Evolutionary conservation across 345 rosid genomes (phyloP), one percentile per base, ranked within the genome.

Genomic region (Clarkia xantiana): DNA sequence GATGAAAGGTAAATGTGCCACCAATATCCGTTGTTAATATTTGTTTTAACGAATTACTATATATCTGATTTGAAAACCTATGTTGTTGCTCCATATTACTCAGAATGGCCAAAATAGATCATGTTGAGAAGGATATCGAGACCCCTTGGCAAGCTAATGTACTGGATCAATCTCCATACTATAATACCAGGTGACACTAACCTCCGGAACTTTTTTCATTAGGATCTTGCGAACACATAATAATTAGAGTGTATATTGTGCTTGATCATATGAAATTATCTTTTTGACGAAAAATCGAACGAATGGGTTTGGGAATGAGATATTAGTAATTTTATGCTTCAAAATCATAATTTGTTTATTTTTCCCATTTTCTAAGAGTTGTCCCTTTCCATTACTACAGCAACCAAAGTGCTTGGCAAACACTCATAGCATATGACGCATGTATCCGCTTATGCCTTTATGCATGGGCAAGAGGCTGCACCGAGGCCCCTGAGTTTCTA

Each of bases 401-500:
- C 59, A 84, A 79, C 57, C 96, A 83, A 60, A 67, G 71, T 67
- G 94, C 94, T 17, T 86, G 96, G 98, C 95, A 91, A 75, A 79
- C 86, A 63, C 72, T 90, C 44, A 61, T 90, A 57, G 77, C 98
- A 39, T 83, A 91, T 70, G 98, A 91, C 71, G 98, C 98, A 61
- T 91, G 94, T 54, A 77, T 86, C 52, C 86, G 98, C 23, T 63
- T 86, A 42, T 86, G 94, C 61, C 73, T 86, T 46, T 65, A 68
- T 62, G 76, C 81, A 25, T 91, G 96, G 98, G 88, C 93, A 51
- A 76, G 66, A 64, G 94, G 83, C 41, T 84, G 88, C 66, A 63
- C 82, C 11, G 94, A 86, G 70, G 98, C 98, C 68, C 91, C 96
- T 54, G 89, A 79, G 67, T 91, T 91, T 78, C 75, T 91, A 56